Evolutionary conservation across 106 monocot genomes (phyloP).

Genomic region (Acanthochlamys bracteata): DNA sequence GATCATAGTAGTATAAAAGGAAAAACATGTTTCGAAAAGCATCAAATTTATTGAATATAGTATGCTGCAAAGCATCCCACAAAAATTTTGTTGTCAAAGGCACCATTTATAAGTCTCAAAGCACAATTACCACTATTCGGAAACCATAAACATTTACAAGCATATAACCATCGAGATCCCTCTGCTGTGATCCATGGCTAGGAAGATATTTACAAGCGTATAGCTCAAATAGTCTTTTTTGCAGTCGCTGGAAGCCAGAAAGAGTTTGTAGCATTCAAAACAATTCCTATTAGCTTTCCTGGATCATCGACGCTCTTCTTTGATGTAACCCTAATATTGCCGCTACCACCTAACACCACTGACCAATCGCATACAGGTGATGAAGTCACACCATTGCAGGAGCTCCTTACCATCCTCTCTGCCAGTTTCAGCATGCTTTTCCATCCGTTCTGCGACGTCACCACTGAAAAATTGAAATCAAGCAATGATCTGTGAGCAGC

Average conservation of each 20-base stretch:
- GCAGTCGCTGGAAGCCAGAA: slow-evolving; percentile 81
- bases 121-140: too few species aligned
- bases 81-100: too few species aligned
- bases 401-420: slow-evolving; percentile 87
- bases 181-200: slow-evolving; percentile 30
- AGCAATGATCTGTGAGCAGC: too few species aligned
- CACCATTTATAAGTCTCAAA: too few species aligned
- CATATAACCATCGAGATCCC: too few species aligned
- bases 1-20: too few species aligned
- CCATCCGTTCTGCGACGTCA: slow-evolving; percentile 65
- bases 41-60: too few species aligned
- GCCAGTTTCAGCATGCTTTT: slow-evolving; percentile 92
- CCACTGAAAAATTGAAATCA: slow-evolving; percentile 26
- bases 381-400: slow-evolving; percentile 72
- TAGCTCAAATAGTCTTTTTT: slow-evolving; percentile 79
- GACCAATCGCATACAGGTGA: slow-evolving; percentile 76
- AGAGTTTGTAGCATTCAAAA: slow-evolving; percentile 81
- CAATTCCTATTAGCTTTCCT: slow-evolving; percentile 64
- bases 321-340: slow-evolving; percentile 80
- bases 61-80: too few species aligned
- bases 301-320: slow-evolving; percentile 83
- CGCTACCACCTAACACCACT: slow-evolving; percentile 63
- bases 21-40: too few species aligned
- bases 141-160: too few species aligned
- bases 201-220: too few species aligned